Evolutionary conservation across 495 filamentous ascomycete genomes (phyloP), one percentile per base, ranked within the genome.

Genomic region (Penicillium manginii): DNA sequence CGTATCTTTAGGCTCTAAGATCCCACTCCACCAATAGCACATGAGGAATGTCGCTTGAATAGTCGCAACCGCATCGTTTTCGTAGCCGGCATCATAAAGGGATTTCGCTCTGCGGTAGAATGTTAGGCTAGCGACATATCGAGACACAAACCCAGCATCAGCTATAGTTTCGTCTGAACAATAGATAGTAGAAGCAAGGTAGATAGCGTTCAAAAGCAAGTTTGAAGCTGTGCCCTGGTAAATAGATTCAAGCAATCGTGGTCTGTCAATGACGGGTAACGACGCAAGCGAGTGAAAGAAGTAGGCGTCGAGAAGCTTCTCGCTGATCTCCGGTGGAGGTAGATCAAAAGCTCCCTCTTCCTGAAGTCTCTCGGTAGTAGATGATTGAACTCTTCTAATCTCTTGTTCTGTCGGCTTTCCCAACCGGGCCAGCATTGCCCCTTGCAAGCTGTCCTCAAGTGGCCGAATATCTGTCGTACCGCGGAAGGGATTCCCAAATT

Each of bases 71-170:
- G 61, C 59, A 52, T 69, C 67, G 8, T 52, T 55, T 49, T 69
- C 67, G 42, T 67, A 63, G 5, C 64, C 60, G 15, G 67, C 61
- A 55, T 69, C 67, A 55, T 69, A 65, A 12, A 69, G 35, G 9
- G 54, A 43, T 52, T 67, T 67, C 9, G 67, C 64, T 55, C 59
- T 52, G 7, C 52, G 64, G 39, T 69, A 67, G 26, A 55, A 64
- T 0, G 67, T 67, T 11, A 64, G 62, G 15, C 55, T 67, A 18
- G 64, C 67, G 22, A 58, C 33, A 45, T 64, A 69, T 14, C 67
- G 59, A 32, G 64, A 67, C 10, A 11, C 45, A 55, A 67, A 69
- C 9, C 67, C 67, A 29, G 64, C 64, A 18, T 52, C 18, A 12
- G 46, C 29, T 47, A 66, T 62, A 46, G 57, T 31, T 4, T 50